Evolutionary conservation across 1,139 yeast species (phyloP), one percentile per base, ranked within the genome.

Genomic region (Diutina scorzettiae): DNA sequence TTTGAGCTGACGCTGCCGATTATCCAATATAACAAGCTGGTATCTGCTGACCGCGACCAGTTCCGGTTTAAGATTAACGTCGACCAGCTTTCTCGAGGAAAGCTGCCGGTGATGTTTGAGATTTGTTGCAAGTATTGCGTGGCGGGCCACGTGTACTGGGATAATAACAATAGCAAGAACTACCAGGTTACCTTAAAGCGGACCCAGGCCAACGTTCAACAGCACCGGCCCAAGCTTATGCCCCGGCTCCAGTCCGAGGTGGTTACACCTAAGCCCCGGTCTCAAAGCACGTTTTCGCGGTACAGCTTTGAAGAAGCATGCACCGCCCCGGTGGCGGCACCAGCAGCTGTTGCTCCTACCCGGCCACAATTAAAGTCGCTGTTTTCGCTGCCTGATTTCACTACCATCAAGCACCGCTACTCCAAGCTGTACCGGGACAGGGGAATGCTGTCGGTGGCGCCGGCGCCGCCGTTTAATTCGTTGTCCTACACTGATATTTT

Each of bases 401-500:
- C 36, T 2, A 3, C 36, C 16, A 19, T 14, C 8, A 34, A 21
- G 11, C 39, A 28, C 5, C 19, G 28, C 9, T 21, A 21, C n/a
- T 34, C 39, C 9, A 16, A 23, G 14, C 29, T n/a, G 19, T 32
- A 32, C 25, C 37, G 37, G 11, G 37, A 32, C 25, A 18, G 21
- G 14, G 24, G 21, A 5, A 8, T 19, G 37, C 24, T 21, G 25
- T 14, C 21, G 21, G 37, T 32, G 27, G 19, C 33, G 7, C 39
- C 39, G 7, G 18, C 19, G 20, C 29, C 23, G 39, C 27, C 39
- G n/a, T 23, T 34, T 14, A 23, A 12, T 23, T 20, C 25, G 6
- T 34, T 34, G 28, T 23, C 29, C n/a, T 34, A 34, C 17, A 34
- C 39, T n/a, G 39, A 34, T 19, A 19, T 34, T 21, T 16, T 34